Percentiles rank a stretch among this genome's conserved stretches.
Evolutionary conservation across 441 rosid genomes (phyloP).

Genomic region (Euphorbia corollata): DNA sequence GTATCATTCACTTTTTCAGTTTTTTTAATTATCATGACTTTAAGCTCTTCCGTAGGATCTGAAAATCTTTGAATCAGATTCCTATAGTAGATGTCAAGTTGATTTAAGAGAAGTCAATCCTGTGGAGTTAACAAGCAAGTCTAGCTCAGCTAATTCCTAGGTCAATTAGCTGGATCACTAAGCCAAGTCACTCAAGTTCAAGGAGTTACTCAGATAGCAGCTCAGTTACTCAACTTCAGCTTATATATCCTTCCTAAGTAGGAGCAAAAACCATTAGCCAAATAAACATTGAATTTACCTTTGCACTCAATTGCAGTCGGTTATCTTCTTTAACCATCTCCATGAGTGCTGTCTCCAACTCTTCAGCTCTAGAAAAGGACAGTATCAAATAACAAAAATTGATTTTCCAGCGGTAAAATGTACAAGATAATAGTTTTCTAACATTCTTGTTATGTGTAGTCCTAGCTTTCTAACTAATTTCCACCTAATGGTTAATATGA

Average conservation of each 20-base stretch:
- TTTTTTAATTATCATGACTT: not conserved
- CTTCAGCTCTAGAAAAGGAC: conserved; percentile 63
- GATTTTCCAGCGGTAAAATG: conserved; percentile 1
- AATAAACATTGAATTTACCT: conserved; percentile 38
- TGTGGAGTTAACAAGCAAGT: not conserved
- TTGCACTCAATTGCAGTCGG: conserved; percentile 75
- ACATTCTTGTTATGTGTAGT: conserved; percentile 11
- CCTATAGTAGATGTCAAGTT: conserved; percentile 1
- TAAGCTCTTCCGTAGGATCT: not conserved
- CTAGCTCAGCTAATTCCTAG: not conserved
- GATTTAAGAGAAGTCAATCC: not conserved
- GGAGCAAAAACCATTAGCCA: conserved; percentile 9
- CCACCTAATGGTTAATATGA: conserved; percentile 6
- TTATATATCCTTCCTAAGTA: not conserved
- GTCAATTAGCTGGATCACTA: not conserved
- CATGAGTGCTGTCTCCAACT: conserved; percentile 95
- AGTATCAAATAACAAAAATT: conserved; percentile 3
- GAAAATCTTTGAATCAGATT: not conserved
- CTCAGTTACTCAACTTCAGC: conserved; percentile 5
- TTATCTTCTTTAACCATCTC: conserved; percentile 95
- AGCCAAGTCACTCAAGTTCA: not conserved
- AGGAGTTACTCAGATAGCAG: not conserved
- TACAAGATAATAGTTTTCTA: conserved; percentile 10
- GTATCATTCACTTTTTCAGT: not conserved
- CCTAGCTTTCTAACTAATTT: conserved; percentile 11